phyloP scores from a whole-genome alignment of 2,329 filamentous ascomycete genomes.

The Lecanicillium sp. region DNA sequence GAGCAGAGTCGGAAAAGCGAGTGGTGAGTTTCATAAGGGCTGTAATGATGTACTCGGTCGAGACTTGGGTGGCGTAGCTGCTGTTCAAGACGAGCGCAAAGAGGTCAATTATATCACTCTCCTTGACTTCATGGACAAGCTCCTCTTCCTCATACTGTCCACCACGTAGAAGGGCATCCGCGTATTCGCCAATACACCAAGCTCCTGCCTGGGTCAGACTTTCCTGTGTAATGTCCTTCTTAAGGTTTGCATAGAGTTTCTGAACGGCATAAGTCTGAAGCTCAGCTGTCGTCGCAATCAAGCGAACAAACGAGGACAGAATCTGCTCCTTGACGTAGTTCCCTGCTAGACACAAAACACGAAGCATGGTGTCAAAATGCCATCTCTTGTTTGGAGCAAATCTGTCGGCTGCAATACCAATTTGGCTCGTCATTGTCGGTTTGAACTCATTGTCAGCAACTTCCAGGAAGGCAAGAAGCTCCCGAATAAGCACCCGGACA shows the following conservation, averaged over 20 bases:
- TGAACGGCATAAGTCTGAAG: slow-evolving; percentile 94
- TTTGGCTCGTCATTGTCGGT: slow-evolving; percentile 95
- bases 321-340: slow-evolving; percentile 99
- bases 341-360: slow-evolving; percentile 85
- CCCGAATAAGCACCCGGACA: slow-evolving; percentile 84
- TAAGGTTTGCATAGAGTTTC: slow-evolving; percentile 83
- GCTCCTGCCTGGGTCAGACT: slow-evolving; percentile 86
- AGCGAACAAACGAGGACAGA: slow-evolving; percentile 87
- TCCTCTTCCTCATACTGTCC: slow-evolving; percentile 94
- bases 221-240: slow-evolving; percentile 96
- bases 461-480: slow-evolving; percentile 89
- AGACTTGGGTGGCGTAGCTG: slow-evolving; percentile 83
- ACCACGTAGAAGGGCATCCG: slow-evolving; percentile 78
- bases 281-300: slow-evolving; percentile 90
- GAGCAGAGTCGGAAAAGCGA: slow-evolving; percentile 71
- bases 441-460: slow-evolving; percentile 99
- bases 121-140: slow-evolving; percentile 68
- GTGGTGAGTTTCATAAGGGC: slow-evolving; percentile 93
- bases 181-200: slow-evolving; percentile 97
- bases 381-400: slow-evolving; percentile 96
- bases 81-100: slow-evolving; percentile 89
- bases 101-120: slow-evolving; percentile 87
- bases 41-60: slow-evolving; percentile 93
- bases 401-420: slow-evolving; percentile 91
- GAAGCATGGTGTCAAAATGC: slow-evolving; percentile 96